These are phyloP conservation scores for Candida coquimbonensis DNA, from an alignment of 805 yeast genomes.

Conservation along the genomic window DNA sequence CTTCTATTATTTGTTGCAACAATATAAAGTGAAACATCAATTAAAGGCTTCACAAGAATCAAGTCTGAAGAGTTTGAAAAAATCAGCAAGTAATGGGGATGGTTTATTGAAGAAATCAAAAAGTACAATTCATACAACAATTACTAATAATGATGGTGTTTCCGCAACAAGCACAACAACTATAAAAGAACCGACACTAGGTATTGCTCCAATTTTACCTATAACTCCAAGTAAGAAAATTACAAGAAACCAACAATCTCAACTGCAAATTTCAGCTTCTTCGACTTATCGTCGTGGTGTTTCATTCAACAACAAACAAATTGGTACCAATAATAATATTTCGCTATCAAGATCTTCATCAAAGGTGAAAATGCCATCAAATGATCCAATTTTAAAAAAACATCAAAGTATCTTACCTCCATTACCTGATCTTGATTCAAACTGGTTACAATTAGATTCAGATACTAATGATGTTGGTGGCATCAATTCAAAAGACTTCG, in stretches of 20 bases:
- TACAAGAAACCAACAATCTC: constrained; percentile 18
- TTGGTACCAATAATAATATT: background rate
- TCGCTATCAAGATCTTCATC: constrained; percentile 21
- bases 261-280: constrained; percentile 25
- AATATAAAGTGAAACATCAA: constrained; percentile 64
- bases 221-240: constrained; percentile 17
- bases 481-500: constrained; percentile 22
- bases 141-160: constrained; percentile 25
- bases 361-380: constrained; percentile 11
- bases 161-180: constrained; percentile 7
- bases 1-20: constrained; percentile 65
- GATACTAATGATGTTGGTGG: constrained; percentile 21
- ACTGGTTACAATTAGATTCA: constrained; percentile 18
- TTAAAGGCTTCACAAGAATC: constrained; percentile 14
- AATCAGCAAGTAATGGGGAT: constrained; percentile 23
- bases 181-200: constrained; percentile 7
- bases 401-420: constrained; percentile 24
- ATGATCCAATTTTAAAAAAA: constrained; percentile 13
- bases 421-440: constrained; percentile 20
- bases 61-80: constrained; percentile 17
- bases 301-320: constrained; percentile 22
- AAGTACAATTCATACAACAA: constrained; percentile 35
- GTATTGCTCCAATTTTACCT: constrained; percentile 6
- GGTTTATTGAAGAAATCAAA: constrained; percentile 33
- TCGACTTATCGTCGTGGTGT: constrained; percentile 26